A percentile compares a stretch with the other conserved stretches of the same genome.
These are phyloP conservation scores for Rhazya stricta DNA, from an alignment of 257 asterid species.

Conservation along the genomic window DNA sequence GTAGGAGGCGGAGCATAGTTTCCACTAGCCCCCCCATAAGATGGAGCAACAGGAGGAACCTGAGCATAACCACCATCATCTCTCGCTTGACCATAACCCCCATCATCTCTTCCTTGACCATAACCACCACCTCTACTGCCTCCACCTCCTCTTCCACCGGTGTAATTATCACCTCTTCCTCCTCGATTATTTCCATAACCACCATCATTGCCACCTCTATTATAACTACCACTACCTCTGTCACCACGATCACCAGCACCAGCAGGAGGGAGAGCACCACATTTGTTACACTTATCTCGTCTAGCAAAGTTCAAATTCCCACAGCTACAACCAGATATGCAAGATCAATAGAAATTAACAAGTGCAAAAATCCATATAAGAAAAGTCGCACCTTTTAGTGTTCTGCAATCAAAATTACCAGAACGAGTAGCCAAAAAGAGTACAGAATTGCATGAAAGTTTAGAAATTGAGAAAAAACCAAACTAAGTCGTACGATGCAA, in stretches of 20 bases:
- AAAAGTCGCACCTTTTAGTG: neutral
- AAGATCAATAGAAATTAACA: slow-evolving; percentile 26
- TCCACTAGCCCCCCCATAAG: slow-evolving; percentile 64
- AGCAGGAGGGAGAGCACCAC: slow-evolving; percentile 88
- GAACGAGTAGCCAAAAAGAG: neutral
- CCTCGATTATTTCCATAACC: slow-evolving; percentile 39
- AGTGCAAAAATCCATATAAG: slow-evolving; percentile 20
- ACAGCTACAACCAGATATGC: slow-evolving; percentile 68
- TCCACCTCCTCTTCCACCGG: slow-evolving; percentile 64
- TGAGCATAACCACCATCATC: slow-evolving; percentile 64
- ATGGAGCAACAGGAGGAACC: slow-evolving; percentile 62
- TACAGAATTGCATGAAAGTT: no score
- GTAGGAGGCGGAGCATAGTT: slow-evolving; percentile 57
- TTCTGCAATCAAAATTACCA: neutral
- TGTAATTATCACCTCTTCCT: slow-evolving; percentile 58
- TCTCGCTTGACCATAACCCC: slow-evolving; percentile 60
- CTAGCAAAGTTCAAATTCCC: slow-evolving; percentile 99
- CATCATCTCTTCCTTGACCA: slow-evolving; percentile 45
- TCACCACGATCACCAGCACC: slow-evolving; percentile 81
- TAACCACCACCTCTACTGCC: slow-evolving; percentile 57
- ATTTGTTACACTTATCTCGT: slow-evolving; percentile 93
- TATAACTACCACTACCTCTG: slow-evolving; percentile 32
- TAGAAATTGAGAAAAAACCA: neutral
- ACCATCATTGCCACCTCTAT: slow-evolving; percentile 31
- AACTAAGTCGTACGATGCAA: neutral